phyloP scores from a whole-genome alignment of 305 asterid genomes.

The Fraxinus paxiana region DNA sequence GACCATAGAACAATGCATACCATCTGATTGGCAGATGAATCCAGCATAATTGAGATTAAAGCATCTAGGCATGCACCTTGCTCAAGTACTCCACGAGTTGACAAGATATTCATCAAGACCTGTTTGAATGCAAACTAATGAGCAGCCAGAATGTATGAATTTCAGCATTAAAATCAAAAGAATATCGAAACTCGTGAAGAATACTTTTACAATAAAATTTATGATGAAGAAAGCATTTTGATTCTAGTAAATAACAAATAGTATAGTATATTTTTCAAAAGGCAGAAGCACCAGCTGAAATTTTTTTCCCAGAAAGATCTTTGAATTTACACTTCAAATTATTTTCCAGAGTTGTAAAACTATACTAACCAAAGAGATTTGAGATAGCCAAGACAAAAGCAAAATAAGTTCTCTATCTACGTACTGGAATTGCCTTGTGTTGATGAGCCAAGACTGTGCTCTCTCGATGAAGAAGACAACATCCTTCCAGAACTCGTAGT shows the following conservation, averaged over 20 bases:
- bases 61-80: slow-evolving; percentile 93
- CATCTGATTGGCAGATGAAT: slow-evolving; percentile 63
- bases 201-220: neutral
- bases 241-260: neutral
- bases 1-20: slow-evolving; percentile 32
- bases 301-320: neutral
- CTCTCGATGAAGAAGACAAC: slow-evolving; percentile 76
- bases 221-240: neutral
- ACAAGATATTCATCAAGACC: slow-evolving; percentile 80
- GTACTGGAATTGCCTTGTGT: slow-evolving; percentile 72
- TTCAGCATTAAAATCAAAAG: neutral
- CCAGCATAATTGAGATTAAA: slow-evolving; percentile 77
- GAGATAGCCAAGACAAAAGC: neutral
- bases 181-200: neutral
- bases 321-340: neutral
- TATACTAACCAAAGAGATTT: neutral
- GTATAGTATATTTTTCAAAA: slow-evolving; percentile 11
- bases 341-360: slow-evolving; percentile 6
- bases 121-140: slow-evolving; percentile 30
- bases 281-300: neutral
- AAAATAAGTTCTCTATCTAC: slow-evolving; percentile 19
- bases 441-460: slow-evolving; percentile 76
- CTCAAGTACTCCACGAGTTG: slow-evolving; percentile 82
- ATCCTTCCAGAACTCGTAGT: slow-evolving; percentile 90
- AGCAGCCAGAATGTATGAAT: slow-evolving; percentile 1